Conservation (phyloP, 768 basidiomycete species). For the Tylopilus sp. region DNA sequence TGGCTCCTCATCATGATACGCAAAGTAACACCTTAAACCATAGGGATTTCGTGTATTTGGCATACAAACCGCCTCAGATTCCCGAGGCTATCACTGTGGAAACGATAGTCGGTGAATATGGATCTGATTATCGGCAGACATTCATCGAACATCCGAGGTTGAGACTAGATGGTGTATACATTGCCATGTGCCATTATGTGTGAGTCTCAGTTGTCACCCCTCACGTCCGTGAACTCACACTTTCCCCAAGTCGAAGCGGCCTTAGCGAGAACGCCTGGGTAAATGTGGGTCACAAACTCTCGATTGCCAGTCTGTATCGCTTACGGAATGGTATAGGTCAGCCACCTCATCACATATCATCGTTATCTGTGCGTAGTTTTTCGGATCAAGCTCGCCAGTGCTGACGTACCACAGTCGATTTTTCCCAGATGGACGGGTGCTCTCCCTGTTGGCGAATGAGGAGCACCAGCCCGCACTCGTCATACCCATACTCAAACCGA, state of each 20-base stretch:
- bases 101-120: constrained; percentile 48
- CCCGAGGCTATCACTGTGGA: constrained; percentile 46
- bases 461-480: constrained; percentile 65
- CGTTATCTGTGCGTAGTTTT: constrained; percentile 72
- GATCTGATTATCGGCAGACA: constrained; percentile 66
- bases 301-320: not conserved
- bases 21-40: constrained; percentile 6
- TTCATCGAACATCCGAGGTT: constrained; percentile 84
- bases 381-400: not conserved
- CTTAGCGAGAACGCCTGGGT: constrained; percentile 85
- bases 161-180: constrained; percentile 86
- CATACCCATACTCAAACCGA: constrained; percentile 72
- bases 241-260: constrained; percentile 46
- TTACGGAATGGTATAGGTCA: constrained; percentile 46
- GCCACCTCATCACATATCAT: constrained; percentile 87
- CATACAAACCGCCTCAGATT: constrained; percentile 78
- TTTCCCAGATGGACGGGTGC: constrained; percentile 80
- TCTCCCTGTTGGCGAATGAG: constrained; percentile 83
- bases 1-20: not conserved
- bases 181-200: constrained; percentile 88
- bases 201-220: constrained; percentile 34
- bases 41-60: constrained; percentile 60
- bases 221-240: constrained; percentile 1
- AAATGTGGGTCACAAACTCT: constrained; percentile 50
- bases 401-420: constrained; percentile 58